Percentiles rank a stretch among this genome's conserved stretches.
phyloP scores from a whole-genome alignment of 345 rosid species.

The Hibiscus trionum region DNA sequence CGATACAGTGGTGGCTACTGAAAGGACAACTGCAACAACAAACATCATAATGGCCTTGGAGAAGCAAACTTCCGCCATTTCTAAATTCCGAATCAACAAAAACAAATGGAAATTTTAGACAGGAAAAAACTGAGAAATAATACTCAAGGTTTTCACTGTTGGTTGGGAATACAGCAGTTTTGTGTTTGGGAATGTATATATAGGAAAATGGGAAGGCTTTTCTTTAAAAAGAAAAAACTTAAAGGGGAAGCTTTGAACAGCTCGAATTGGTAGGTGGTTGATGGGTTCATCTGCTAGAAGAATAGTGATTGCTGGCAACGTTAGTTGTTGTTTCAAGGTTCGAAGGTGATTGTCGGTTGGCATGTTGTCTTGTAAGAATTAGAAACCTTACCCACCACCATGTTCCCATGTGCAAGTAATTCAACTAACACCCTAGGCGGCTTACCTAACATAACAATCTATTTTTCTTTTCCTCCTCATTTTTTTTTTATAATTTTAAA shows the following conservation, averaged over 20 bases:
- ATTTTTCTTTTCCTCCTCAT: not conserved
- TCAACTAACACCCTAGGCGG: not conserved
- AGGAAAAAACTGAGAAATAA: not conserved
- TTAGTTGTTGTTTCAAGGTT: constrained; percentile 2
- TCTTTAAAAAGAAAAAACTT: not conserved
- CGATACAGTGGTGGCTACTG: constrained; percentile 14
- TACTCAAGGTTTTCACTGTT: not conserved
- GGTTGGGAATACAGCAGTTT: not conserved
- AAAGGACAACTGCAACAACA: constrained; percentile 8
- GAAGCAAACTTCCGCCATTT: constrained; percentile 25
- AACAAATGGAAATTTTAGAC: not conserved
- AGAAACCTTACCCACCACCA: not conserved
- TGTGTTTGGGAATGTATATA: not conserved
- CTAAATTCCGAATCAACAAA: not conserved
- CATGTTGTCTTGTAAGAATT: constrained; percentile 7
- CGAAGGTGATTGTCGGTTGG: constrained; percentile 7
- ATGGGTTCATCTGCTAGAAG: not conserved
- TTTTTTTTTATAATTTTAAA: not conserved
- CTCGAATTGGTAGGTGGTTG: not conserved
- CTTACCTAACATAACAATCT: not conserved
- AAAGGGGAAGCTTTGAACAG: not conserved
- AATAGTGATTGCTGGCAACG: too few species aligned
- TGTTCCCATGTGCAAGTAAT: not conserved
- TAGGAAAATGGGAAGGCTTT: not conserved
- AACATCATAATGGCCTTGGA: constrained; percentile 12